Base-by-base conservation (phyloP, 352 stramenopile species). In the Phytophthora palmivora region DNA sequence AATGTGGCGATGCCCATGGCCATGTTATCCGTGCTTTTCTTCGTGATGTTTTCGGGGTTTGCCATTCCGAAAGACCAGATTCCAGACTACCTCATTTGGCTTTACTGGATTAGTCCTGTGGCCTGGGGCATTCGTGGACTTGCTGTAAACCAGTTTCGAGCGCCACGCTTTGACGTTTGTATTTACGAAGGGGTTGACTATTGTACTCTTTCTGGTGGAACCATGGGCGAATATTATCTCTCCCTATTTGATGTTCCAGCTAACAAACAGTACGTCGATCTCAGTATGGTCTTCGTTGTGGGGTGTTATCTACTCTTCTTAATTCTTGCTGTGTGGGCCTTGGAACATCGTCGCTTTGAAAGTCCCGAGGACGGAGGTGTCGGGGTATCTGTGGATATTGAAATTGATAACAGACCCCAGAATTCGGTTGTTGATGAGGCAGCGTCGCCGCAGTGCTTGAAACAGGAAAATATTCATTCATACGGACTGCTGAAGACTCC, bases 11-110 rank as follows among this genome's bases (percentile, higher is more conserved):
- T 84, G 51, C 72, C 74, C 6, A 42, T 89, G 34, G 63, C 77
- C 1, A 79, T 82, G 59, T 15, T 88, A 8, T 78, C 63, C 5
- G 65, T 86, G 21, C 56, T 78, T 41, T 57, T 88, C 39, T 79
- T 69, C 49, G 60, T 82, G 2, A 64, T 88, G 57, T 88, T 83
- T 36, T 71, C 65, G 0, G 79, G 78, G 2, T 88, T 84, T 28
- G 58, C 79, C 8, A 80, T 87, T 22, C 59, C 79, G 12, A 75
- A 78, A 44, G 50, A 79, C 42, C 50, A 79, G 22, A 78, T 90
- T 36, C 80, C 79, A 4, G 42, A 79, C 47, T 79, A 76, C 19
- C 51, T 78, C 19, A 68, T 76, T 54, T 78, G 70, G 70, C 47
- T 78, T 14, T 78, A 78, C 44, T 89, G 69, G 63, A 56, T 66